These are phyloP conservation scores for Ceratocystis colombiana DNA, from an alignment of 2,329 filamentous ascomycete genomes.

Conservation along the genomic window DNA sequence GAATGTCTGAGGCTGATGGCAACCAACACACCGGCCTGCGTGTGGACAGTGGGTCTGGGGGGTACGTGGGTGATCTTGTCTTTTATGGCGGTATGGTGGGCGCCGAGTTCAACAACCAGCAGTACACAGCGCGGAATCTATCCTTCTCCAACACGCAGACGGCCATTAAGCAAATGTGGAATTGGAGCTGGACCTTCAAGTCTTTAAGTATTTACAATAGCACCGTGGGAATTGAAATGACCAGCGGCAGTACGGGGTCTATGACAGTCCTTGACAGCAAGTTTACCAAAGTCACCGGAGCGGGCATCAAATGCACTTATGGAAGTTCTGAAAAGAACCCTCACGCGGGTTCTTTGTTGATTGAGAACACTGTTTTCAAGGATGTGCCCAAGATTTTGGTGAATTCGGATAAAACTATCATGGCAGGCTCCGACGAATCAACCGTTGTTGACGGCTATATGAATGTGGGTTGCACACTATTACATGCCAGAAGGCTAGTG, in stretches of 20 bases:
- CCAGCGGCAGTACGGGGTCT: constrained; percentile 56
- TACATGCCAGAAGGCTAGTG: neutral
- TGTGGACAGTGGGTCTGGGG: constrained; percentile 55
- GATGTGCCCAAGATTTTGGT: constrained; percentile 31
- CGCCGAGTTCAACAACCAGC: constrained; percentile 51
- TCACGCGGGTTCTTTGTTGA: constrained; percentile 36
- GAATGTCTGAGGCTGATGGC: constrained; percentile 38
- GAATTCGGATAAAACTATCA: constrained; percentile 39
- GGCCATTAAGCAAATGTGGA: constrained; percentile 62
- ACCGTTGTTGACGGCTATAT: constrained; percentile 30
- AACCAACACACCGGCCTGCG: constrained; percentile 49
- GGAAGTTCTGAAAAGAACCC: constrained; percentile 52
- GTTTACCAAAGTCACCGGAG: constrained; percentile 37
- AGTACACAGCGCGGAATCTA: constrained; percentile 61
- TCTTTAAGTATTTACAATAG: constrained; percentile 54
- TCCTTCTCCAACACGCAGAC: constrained; percentile 55
- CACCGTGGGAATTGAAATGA: constrained; percentile 57
- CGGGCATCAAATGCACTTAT: constrained; percentile 32
- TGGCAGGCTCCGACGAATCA: constrained; percentile 25
- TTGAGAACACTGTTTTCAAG: constrained; percentile 41
- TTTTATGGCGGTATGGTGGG: constrained; percentile 61
- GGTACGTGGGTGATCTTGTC: constrained; percentile 56
- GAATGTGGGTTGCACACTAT: constrained; percentile 23
- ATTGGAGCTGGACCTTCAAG: constrained; percentile 69
- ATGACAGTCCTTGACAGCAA: constrained; percentile 65